phyloP scores from a whole-genome alignment of 2,329 filamentous ascomycete species.

The Berkeleyomyces rouxiae region DNA sequence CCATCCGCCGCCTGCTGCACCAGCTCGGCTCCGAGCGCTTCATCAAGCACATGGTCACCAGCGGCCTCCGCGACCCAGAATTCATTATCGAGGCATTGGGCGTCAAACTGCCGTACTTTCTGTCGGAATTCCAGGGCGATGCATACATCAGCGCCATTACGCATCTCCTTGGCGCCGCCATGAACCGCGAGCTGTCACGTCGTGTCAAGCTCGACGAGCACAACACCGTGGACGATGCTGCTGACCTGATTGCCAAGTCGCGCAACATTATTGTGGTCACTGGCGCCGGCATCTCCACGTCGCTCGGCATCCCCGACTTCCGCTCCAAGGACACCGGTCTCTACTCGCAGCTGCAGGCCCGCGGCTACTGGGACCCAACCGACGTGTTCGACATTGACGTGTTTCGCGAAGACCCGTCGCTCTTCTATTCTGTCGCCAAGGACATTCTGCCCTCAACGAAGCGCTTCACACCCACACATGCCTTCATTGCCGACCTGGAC shows the following conservation, averaged over 20 bases:
- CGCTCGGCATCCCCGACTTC: constrained; percentile 92
- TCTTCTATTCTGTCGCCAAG: constrained; percentile 83
- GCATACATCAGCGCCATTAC: constrained; percentile 1
- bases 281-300: constrained; percentile 91
- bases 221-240: constrained; percentile 80
- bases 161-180: constrained; percentile 52
- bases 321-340: constrained; percentile 84
- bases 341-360: constrained; percentile 66
- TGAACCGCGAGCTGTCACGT: constrained; percentile 66
- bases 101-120: constrained; percentile 4
- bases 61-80: not conserved
- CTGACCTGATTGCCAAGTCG: constrained; percentile 52
- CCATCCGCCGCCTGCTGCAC: constrained; percentile 7
- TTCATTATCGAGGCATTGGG: constrained; percentile 8
- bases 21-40: constrained; percentile 6
- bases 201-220: constrained; percentile 62
- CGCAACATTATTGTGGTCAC: constrained; percentile 87
- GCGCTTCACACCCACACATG: constrained; percentile 78
- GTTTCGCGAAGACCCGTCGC: constrained; percentile 70
- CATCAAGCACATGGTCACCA: not conserved
- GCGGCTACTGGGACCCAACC: constrained; percentile 70
- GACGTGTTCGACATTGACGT: constrained; percentile 86
- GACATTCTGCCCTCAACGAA: constrained; percentile 73
- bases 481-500: constrained; percentile 81
- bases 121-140: constrained; percentile 2